A percentile compares a stretch with the other conserved stretches of the same genome.
These are phyloP conservation scores for Nigrospora sphaerica DNA, from an alignment of 2,329 filamentous ascomycete species.

Conservation along the genomic window DNA sequence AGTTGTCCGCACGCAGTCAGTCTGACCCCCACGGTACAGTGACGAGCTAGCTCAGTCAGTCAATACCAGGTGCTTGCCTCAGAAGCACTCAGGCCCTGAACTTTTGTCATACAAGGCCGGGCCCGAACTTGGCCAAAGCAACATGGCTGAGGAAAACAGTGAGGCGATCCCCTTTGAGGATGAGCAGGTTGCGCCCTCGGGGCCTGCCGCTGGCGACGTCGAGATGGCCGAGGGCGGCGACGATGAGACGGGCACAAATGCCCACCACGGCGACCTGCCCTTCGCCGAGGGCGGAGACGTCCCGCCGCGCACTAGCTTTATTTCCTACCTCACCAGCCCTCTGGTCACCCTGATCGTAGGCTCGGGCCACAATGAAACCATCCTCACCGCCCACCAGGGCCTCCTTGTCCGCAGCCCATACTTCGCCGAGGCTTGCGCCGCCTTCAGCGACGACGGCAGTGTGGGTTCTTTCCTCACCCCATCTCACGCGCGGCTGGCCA, in stretches of 20 bases:
- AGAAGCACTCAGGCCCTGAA: too few species aligned
- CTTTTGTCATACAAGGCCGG: too few species aligned
- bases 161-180: constrained; percentile 19
- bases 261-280: constrained; percentile 23
- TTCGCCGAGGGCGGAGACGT: constrained; percentile 29
- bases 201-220: constrained; percentile 21
- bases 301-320: constrained; percentile 36
- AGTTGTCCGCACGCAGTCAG: too few species aligned
- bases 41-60: too few species aligned
- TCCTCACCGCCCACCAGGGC: constrained; percentile 72
- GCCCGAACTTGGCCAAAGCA: not conserved
- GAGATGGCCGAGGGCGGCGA: constrained; percentile 28
- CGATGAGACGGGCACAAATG: constrained; percentile 19
- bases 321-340: constrained; percentile 60
- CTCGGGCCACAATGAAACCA: constrained; percentile 47
- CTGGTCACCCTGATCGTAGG: constrained; percentile 64
- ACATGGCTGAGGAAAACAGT: constrained; percentile 21
- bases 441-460: constrained; percentile 53
- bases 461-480: constrained; percentile 34
- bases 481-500: constrained; percentile 1
- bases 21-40: too few species aligned
- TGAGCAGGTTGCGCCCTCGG: constrained; percentile 14
- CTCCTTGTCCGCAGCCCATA: constrained; percentile 69
- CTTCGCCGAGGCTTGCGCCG: constrained; percentile 56
- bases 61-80: too few species aligned